A percentile compares a stretch with the other conserved stretches of the same genome.
These are phyloP conservation scores for Ceratobasidium sp. DNA, from an alignment of 1,284 basidiomycete species.

Conservation along the genomic window DNA sequence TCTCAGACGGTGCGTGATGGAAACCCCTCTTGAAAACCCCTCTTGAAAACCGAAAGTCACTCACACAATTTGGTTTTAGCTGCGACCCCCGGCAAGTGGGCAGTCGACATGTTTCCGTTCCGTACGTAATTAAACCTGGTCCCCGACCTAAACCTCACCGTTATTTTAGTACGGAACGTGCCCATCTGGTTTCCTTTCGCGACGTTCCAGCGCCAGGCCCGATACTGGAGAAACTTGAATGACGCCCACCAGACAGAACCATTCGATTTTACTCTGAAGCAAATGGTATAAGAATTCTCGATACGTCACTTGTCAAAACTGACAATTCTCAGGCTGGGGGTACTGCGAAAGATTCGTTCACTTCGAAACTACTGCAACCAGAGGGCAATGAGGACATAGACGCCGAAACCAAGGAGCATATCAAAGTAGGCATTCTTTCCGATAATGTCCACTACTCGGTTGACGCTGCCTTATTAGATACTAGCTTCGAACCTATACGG, in stretches of 20 bases:
- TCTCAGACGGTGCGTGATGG: neutral
- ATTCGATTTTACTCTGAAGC: slow-evolving; percentile 52
- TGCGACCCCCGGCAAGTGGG: slow-evolving; percentile 21
- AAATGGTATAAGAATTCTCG: slow-evolving; percentile 48
- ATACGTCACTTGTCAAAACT: no score
- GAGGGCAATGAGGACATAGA: slow-evolving; percentile 40
- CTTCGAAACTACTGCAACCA: slow-evolving; percentile 6
- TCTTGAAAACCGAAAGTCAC: neutral
- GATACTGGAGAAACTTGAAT: slow-evolving; percentile 49
- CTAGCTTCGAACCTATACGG: slow-evolving; percentile 54
- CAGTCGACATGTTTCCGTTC: slow-evolving; percentile 15
- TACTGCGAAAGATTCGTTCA: slow-evolving; percentile 50
- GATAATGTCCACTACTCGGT: neutral
- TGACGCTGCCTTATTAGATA: neutral
- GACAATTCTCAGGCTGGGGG: slow-evolving; percentile 52
- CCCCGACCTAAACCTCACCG: no score
- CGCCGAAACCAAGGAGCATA: slow-evolving; percentile 52
- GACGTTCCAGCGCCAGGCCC: slow-evolving; percentile 53
- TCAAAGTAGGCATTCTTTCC: slow-evolving; percentile 51
- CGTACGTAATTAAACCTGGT: neutral
- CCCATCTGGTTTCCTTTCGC: slow-evolving; percentile 56
- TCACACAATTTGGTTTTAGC: neutral
- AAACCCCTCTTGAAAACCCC: no score
- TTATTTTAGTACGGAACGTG: slow-evolving; percentile 52
- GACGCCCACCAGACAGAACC: slow-evolving; percentile 52